Conservation (phyloP, 306 rosid genomes). For the Dalbergia cochinchinensis region DNA sequence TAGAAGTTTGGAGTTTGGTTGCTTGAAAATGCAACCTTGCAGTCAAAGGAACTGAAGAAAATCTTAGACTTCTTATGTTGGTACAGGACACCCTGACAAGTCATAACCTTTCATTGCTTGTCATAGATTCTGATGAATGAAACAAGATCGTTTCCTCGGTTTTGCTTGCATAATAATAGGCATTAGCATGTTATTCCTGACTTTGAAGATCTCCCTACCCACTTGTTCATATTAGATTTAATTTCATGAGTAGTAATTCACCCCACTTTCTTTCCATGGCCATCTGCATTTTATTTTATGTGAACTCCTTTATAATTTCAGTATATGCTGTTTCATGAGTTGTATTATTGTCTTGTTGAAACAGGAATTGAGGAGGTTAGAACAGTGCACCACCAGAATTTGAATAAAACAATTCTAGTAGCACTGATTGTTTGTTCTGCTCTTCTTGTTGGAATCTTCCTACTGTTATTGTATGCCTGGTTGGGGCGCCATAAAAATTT, state of each 20-base stretch:
- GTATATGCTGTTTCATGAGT: slow-evolving; percentile 28
- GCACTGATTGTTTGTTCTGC: slow-evolving; percentile 75
- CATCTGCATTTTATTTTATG: slow-evolving; percentile 27
- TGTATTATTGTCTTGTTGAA: slow-evolving; percentile 32
- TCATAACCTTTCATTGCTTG: slow-evolving; percentile 26
- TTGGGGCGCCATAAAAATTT: slow-evolving; percentile 54
- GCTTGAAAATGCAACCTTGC: slow-evolving; percentile 39
- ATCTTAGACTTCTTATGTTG: not conserved
- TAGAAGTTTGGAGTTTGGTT: slow-evolving; percentile 35
- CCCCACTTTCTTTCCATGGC: not conserved
- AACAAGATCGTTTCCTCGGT: slow-evolving; percentile 19
- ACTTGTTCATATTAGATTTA: slow-evolving; percentile 12
- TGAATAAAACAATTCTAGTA: slow-evolving; percentile 74
- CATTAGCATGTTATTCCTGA: slow-evolving; percentile 26
- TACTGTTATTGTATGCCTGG: slow-evolving; percentile 65
- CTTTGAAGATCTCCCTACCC: slow-evolving; percentile 22
- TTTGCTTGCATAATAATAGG: slow-evolving; percentile 8
- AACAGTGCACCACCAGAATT: slow-evolving; percentile 70
- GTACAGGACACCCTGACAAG: slow-evolving; percentile 15
- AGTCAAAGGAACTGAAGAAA: slow-evolving; percentile 31
- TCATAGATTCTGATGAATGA: slow-evolving; percentile 41
- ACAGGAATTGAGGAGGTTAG: slow-evolving; percentile 64
- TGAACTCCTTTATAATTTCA: not conserved
- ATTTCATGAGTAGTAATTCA: not conserved
- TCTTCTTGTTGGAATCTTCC: slow-evolving; percentile 71